Base-by-base conservation (phyloP, 495 filamentous ascomycete genomes). In the Peziza echinospora region DNA sequence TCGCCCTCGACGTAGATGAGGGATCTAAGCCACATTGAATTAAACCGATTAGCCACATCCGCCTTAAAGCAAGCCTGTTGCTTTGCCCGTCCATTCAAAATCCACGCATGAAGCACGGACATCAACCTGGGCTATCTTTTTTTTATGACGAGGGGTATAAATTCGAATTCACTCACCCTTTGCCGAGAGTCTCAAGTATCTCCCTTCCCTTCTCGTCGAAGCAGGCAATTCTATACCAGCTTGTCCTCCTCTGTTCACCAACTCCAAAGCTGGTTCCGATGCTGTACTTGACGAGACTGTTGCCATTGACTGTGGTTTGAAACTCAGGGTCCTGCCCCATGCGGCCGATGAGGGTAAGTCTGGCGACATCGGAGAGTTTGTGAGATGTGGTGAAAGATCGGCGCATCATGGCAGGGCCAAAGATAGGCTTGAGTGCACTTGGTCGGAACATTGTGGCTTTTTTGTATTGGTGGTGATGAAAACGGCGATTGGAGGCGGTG, bases 81-180 rank as follows among this genome's bases (percentile, higher is more conserved):
- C 26, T 8, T n/a, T n/a, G 8, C 26, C 30, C 2, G 13, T 17
- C 30, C 13, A 37, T 13, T 11, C 30, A 37, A 2, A 37, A 37
- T 37, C 9, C 28, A 1, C 9, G 9, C 28, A 34, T 37, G n/a
- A n/a, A n/a, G n/a, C n/a, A n/a, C 19, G 13, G 4, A 37, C 6
- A 34, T 5, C 3, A 1, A 37, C 19, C 6, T 37, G 3, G 3
- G 13, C 30, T 17, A 3, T 3, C 3, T 2, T 3, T 13, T 37
- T 3, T 17, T 17, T 17, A 37, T 17, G 13, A 37, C 13, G 6
- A 11, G 13, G 13, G 30, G 19, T 13, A 37, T 6, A 5, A 42
- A 49, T 42, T 22, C n/a, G 24, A 19, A 43, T 7, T n/a, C 3
- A 49, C 51, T 43, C 26, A 53, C 51, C 51, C 51, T 39, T 53